Evolutionary conservation across 257 asterid genomes (phyloP), one percentile per base, ranked within the genome.

Genomic region (Solanum bulbocastanum): DNA sequence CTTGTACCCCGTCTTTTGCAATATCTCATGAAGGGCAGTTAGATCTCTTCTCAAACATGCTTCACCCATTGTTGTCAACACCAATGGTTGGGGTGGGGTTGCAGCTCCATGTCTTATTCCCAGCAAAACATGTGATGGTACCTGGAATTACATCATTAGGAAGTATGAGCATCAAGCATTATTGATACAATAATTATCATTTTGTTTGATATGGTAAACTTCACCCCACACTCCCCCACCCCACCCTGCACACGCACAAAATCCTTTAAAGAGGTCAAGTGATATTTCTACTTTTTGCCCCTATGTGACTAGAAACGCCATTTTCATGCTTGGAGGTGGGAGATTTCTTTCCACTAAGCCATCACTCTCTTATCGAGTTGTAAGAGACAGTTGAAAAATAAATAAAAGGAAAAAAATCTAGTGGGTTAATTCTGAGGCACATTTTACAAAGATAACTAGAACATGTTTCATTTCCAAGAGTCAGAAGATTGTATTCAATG

Each of bases 41-140:
- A 96, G 96, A 90, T 96, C 99, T 93, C 87, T 91, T 90, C 99
- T 92, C 90, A 94, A 86, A 91, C 99, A 96, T 83, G 98, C 99
- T 90, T 96, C 98, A 4, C 99, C 99, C 83, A 83, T 73, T 13
- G 96, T 87, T 78, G 93, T 90, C 88, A 92, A 81, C 83, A 86
- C 20, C 88, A 91, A 60, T 83, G 94, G 90, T 88, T 92, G 90
- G 35, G 49, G 76, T 5, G 91, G 87, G 60, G 75, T 90, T 20
- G 89, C 91, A 56, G 88, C n/a, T 83, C 91, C 92, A 18, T 83
- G 93, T 83, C 91, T 85, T 88, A 93, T 89, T 39, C 96, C 93
- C 89, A 93, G 65, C 84, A 93, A 71, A 62, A 89, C 94, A 33
- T 93, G 87, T 12, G 98, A 95, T 72, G 97, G 96, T 62, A 94